A percentile compares a stretch with the other conserved stretches of the same genome.
phyloP scores from a whole-genome alignment of 495 filamentous ascomycete species.

The Trichoderma gamsii region DNA sequence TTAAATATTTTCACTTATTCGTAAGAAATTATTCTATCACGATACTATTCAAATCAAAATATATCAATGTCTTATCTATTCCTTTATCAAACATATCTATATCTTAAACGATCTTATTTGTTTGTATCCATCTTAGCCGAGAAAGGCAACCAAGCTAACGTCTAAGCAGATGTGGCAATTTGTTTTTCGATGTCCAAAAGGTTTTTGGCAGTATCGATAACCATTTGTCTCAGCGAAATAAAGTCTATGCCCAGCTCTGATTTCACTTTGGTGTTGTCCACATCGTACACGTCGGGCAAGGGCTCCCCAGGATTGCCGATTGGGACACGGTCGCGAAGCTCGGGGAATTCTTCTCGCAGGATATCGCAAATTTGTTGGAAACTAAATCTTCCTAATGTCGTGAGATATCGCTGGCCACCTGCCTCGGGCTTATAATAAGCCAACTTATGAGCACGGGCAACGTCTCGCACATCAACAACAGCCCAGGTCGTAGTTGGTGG shows the following conservation, averaged over 20 bases:
- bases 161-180: too few species aligned
- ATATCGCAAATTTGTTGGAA: slow-evolving; percentile 2
- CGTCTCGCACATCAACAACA: neutral
- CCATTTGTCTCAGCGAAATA: neutral
- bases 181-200: neutral
- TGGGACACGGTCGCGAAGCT: slow-evolving; percentile 3
- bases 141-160: too few species aligned
- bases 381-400: neutral
- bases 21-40: too few species aligned
- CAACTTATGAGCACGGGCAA: neutral
- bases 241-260: neutral
- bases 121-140: too few species aligned
- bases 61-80: too few species aligned
- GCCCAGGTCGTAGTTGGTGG: neutral
- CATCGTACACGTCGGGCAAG: neutral
- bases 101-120: too few species aligned
- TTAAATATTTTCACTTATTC: too few species aligned
- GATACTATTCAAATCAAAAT: too few species aligned
- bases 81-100: too few species aligned
- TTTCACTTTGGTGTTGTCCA: neutral
- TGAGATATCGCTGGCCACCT: neutral
- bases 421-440: neutral
- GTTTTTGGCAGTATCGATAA: slow-evolving; percentile 1
- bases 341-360: neutral
- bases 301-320: neutral